Conservation (phyloP, 257 asterid species). For the Solanum ossicruentum region DNA sequence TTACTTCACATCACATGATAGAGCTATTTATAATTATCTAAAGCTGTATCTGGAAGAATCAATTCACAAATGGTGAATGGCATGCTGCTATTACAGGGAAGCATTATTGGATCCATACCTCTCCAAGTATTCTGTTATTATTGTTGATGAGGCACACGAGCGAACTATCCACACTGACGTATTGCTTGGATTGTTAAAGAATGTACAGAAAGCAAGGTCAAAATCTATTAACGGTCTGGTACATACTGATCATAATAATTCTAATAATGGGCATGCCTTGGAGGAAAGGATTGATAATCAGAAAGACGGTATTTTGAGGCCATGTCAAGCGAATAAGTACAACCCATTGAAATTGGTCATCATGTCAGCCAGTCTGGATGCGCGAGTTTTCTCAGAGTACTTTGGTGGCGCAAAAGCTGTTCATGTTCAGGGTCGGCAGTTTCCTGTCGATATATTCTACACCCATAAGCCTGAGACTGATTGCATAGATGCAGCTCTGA, state of each 20-base stretch:
- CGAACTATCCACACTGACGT: constrained; percentile 97
- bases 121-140: constrained; percentile 82
- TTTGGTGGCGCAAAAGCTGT: constrained; percentile 94
- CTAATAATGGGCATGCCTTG: constrained; percentile 17
- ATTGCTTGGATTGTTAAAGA: constrained; percentile 82
- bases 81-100: constrained; percentile 39
- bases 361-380: constrained; percentile 98
- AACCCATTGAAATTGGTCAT: constrained; percentile 70
- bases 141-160: constrained; percentile 98
- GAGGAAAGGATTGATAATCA: constrained; percentile 19
- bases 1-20: not conserved
- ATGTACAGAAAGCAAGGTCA: constrained; percentile 66
- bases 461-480: constrained; percentile 84
- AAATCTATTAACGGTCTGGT: constrained; percentile 15
- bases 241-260: constrained; percentile 11
- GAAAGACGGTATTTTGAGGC: constrained; percentile 20
- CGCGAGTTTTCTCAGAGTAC: constrained; percentile 68
- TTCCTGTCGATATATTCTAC: constrained; percentile 66
- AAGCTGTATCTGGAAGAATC: not conserved
- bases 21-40: not conserved
- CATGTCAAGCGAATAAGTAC: constrained; percentile 28
- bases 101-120: constrained; percentile 83
- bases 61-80: not conserved
- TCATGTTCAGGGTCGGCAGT: constrained; percentile 87
- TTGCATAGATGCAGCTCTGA: constrained; percentile 81